phyloP scores from a whole-genome alignment of 495 filamentous ascomycete species.

The Penicilliopsis zonata region DNA sequence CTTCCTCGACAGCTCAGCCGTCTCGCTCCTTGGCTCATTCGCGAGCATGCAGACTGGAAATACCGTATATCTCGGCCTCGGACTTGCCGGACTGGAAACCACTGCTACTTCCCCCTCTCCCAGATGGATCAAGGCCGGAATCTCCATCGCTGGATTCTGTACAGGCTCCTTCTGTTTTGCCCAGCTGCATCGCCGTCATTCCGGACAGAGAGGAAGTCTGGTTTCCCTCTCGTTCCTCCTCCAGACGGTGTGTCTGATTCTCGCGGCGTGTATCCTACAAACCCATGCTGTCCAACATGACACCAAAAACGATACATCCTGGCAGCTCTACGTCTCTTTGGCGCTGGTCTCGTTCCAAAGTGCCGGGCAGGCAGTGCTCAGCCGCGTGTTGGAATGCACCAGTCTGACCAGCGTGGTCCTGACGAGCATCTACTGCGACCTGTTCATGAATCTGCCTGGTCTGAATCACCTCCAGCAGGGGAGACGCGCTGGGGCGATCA shows the following conservation, averaged over 20 bases:
- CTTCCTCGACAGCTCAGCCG: constrained; percentile 57
- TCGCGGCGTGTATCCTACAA: constrained; percentile 44
- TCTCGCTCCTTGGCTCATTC: constrained; percentile 64
- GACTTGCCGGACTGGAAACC: constrained; percentile 36
- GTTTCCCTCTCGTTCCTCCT: constrained; percentile 46
- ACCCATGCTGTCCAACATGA: constrained; percentile 11
- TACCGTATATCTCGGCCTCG: constrained; percentile 63
- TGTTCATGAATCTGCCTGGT: constrained; percentile 54
- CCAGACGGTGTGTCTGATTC: constrained; percentile 40
- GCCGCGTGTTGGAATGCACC: constrained; percentile 48
- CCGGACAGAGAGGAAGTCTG: constrained; percentile 43
- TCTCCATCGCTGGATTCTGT: constrained; percentile 55
- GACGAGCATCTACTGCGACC: constrained; percentile 60
- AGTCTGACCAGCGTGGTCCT: constrained; percentile 57
- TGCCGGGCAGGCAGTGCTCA: constrained; percentile 57
- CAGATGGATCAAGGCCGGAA: constrained; percentile 50
- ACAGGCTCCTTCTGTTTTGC: constrained; percentile 53
- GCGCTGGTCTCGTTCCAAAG: constrained; percentile 58
- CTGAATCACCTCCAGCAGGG: too few relatives aligned
- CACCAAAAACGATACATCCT: constrained; percentile 27
- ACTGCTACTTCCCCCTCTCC: constrained; percentile 21
- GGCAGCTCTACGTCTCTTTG: constrained; percentile 48
- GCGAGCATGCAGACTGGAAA: constrained; percentile 78
- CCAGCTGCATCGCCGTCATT: constrained; percentile 45
- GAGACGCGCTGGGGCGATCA: too few relatives aligned